phyloP scores from a whole-genome alignment of 352 stramenopile species.

The Globisporangium yorkense region DNA sequence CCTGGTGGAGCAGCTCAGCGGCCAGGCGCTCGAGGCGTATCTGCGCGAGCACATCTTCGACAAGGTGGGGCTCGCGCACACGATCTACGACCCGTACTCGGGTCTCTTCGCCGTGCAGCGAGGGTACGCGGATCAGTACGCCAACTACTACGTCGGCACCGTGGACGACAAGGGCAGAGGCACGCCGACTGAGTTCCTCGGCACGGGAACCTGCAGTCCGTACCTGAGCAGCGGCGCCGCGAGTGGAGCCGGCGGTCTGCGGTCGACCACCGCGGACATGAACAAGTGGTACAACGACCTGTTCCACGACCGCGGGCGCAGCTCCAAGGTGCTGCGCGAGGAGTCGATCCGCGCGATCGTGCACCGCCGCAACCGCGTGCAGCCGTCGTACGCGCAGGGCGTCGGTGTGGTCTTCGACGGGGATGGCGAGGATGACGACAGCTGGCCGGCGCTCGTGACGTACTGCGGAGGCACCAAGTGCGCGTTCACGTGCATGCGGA shows the following conservation, averaged over 20 bases:
- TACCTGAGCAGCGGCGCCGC: slow-evolving; percentile 27
- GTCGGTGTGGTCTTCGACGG: slow-evolving; percentile 17
- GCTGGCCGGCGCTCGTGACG: slow-evolving; percentile 27
- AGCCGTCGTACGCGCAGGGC: slow-evolving; percentile 32
- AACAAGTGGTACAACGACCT: slow-evolving; percentile 48
- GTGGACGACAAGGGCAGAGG: slow-evolving; percentile 4
- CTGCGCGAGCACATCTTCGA: slow-evolving; percentile 34
- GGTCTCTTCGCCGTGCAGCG: slow-evolving; percentile 21
- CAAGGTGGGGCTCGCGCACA: slow-evolving; percentile 24
- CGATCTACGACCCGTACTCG: slow-evolving; percentile 38
- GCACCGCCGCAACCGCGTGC: slow-evolving; percentile 26
- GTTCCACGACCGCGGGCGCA: slow-evolving; percentile 27
- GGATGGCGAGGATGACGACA: slow-evolving; percentile 6
- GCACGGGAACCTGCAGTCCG: slow-evolving; percentile 42
- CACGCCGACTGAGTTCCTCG: slow-evolving; percentile 16
- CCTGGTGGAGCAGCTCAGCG: slow-evolving; percentile 55
- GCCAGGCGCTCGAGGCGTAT: slow-evolving; percentile 29
- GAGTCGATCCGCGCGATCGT: slow-evolving; percentile 39
- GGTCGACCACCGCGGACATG: slow-evolving; percentile 49
- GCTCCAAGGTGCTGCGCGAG: slow-evolving; percentile 34
- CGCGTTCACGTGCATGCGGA: slow-evolving; percentile 39
- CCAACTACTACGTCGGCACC: slow-evolving; percentile 35
- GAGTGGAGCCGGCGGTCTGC: slow-evolving; percentile 27
- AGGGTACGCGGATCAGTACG: slow-evolving; percentile 41
- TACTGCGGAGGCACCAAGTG: slow-evolving; percentile 48